phyloP scores from a whole-genome alignment of 805 yeast genomes.

The Kodamaea nitidulidarum region DNA sequence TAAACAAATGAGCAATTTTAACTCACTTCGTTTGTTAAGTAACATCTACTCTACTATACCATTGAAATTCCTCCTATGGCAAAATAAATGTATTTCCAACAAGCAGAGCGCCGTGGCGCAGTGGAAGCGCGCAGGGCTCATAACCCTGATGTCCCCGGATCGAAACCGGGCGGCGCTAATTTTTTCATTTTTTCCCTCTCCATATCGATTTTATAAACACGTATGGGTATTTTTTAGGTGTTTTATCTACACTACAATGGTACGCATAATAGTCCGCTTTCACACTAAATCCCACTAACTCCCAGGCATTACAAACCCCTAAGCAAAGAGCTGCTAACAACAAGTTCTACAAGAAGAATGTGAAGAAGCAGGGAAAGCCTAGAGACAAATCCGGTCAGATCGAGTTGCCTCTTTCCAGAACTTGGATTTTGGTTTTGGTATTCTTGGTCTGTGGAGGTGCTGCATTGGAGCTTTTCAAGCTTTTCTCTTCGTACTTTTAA shows the following conservation, averaged over 20 bases:
- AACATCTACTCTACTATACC: too few relatives aligned
- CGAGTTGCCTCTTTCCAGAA: conserved; percentile 52
- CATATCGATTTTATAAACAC: not conserved
- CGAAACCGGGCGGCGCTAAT: conserved; percentile 92
- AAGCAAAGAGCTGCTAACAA: conserved; percentile 84
- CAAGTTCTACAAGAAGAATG: conserved; percentile 72
- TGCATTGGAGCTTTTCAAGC: conserved; percentile 58
- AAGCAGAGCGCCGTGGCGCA: conserved; percentile 89
- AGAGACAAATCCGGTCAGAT: conserved; percentile 36
- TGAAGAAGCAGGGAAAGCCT: conserved; percentile 72
- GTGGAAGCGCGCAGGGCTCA: conserved; percentile 99
- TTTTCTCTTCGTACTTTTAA: not conserved
- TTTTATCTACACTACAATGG: conserved; percentile 3
- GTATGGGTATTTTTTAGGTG: not conserved
- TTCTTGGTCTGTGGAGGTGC: conserved; percentile 84
- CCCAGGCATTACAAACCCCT: conserved; percentile 72
- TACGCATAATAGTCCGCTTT: not conserved
- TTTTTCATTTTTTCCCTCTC: conserved; percentile 10
- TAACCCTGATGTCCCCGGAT: conserved; percentile 97
- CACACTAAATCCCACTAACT: not conserved
- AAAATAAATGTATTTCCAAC: not conserved
- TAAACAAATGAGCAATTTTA: too few relatives aligned
- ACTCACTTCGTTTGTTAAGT: too few relatives aligned
- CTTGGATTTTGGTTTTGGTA: conserved; percentile 58
- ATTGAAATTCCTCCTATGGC: not conserved